Evolutionary conservation across 192 early-diverging fungal species (phyloP), one percentile per base, ranked within the genome.

Genomic region (Fimicolochytrium jonesii): DNA sequence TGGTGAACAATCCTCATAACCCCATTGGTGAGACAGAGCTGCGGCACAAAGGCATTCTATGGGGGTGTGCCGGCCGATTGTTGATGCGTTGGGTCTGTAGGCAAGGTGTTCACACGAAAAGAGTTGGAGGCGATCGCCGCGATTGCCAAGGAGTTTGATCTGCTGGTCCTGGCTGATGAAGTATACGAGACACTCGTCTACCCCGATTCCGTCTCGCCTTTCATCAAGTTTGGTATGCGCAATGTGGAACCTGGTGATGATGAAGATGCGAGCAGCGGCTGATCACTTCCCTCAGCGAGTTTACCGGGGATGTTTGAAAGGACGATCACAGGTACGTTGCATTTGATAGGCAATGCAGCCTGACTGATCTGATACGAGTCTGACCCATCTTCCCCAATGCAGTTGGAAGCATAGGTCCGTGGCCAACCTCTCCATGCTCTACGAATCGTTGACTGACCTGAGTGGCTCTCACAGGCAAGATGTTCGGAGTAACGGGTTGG

Each of bases 1-100:
- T 98, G 4, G 60, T 98, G 67, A 98, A 98, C 72, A 98, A 94
- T 31, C 95, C 95, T 34, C 90, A 98, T 78, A 98, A 98, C 71
- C 95, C 95, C 2, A 53, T 79, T 34, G 77, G 73, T 63, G 62
- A 61, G 50, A 54, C n/a, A n/a, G 63, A 20, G 7, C 6, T 48
- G 9, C 20, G 22, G 22, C 46, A 48, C 9, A 13, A 20, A 6
- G 22, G 46, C 9, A 22, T 1, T 71, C 42, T 32, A 64, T 36
- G 22, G 32, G 43, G 49, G 30, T 55, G 66, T n/a, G n/a, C n/a
- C n/a, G n/a, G n/a, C n/a, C n/a, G n/a, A n/a, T n/a, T n/a, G n/a
- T n/a, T n/a, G n/a, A n/a, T n/a, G n/a, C n/a, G n/a, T n/a, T n/a
- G n/a, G n/a, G n/a, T n/a, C n/a, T 77, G 79, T 84, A 33, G 90